Percentiles rank a stretch among this genome's conserved stretches.
Evolutionary conservation across 352 stramenopile genomes (phyloP).

Genomic region (Phytophthora citricola): DNA sequence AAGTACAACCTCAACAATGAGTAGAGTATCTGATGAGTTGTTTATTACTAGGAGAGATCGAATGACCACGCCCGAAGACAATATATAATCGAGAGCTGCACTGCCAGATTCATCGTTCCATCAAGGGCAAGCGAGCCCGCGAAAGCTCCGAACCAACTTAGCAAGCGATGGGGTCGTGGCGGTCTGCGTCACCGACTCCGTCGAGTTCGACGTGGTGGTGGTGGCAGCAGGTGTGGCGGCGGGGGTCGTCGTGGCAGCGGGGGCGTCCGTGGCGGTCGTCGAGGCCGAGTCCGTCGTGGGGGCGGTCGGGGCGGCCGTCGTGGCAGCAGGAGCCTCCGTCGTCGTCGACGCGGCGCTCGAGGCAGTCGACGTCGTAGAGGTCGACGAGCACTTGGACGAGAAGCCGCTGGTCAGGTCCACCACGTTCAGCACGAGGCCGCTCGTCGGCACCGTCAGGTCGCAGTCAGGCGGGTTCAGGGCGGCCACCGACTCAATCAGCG

Average conservation of each 20-base stretch:
- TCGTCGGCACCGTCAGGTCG: conserved; percentile 39
- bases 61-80: background rate
- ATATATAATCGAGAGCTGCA: conserved; percentile 4
- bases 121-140: background rate
- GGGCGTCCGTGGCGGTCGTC: conserved; percentile 10
- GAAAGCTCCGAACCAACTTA: conserved; percentile 8
- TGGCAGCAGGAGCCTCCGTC: conserved; percentile 10
- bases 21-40: background rate
- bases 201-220: conserved; percentile 22
- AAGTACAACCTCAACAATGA: background rate
- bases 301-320: conserved; percentile 5
- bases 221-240: conserved; percentile 16
- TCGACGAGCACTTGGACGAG: conserved; percentile 25
- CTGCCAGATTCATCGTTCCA: background rate
- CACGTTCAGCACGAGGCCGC: conserved; percentile 40
- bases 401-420: conserved; percentile 30
- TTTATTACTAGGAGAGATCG: background rate
- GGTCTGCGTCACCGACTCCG: conserved; percentile 1
- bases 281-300: background rate
- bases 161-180: conserved; percentile 2
- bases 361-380: conserved; percentile 8
- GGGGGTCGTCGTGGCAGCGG: conserved; percentile 9
- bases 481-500: conserved; percentile 25
- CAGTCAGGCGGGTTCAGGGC: conserved; percentile 40
- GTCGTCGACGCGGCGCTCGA: conserved; percentile 5